phyloP scores from a whole-genome alignment of 1,139 yeast species.

The Geotrichum bryndzae region DNA sequence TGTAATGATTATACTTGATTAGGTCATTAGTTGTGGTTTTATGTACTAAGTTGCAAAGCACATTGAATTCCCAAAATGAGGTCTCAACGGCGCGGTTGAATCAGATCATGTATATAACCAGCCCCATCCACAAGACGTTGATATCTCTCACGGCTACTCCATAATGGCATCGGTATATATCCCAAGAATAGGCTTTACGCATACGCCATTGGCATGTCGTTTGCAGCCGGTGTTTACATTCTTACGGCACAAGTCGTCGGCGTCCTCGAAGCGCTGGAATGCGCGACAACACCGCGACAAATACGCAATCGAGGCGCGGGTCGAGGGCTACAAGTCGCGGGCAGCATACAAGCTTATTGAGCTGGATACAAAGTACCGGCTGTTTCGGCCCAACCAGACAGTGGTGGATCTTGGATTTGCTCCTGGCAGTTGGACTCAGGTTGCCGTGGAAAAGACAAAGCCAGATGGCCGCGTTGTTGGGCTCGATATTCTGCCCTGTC shows the following conservation, averaged over 20 bases:
- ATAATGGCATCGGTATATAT: neutral
- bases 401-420: conserved; percentile 89
- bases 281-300: conserved; percentile 60
- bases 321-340: conserved; percentile 61
- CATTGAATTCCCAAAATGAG: neutral
- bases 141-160: neutral
- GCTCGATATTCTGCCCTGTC: conserved; percentile 70
- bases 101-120: neutral
- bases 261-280: conserved; percentile 70
- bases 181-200: neutral
- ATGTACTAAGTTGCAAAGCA: neutral
- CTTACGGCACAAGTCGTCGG: conserved; percentile 6
- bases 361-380: conserved; percentile 54
- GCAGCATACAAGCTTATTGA: conserved; percentile 80
- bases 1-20: neutral
- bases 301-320: conserved; percentile 61
- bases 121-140: neutral
- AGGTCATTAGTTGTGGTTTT: neutral
- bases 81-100: neutral
- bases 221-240: neutral
- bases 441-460: conserved; percentile 55
- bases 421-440: conserved; percentile 95
- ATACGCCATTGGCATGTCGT: neutral
- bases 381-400: conserved; percentile 53
- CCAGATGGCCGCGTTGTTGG: conserved; percentile 69